Base-by-base conservation (phyloP, 306 rosid genomes). In the Hippophae tibetana region DNA sequence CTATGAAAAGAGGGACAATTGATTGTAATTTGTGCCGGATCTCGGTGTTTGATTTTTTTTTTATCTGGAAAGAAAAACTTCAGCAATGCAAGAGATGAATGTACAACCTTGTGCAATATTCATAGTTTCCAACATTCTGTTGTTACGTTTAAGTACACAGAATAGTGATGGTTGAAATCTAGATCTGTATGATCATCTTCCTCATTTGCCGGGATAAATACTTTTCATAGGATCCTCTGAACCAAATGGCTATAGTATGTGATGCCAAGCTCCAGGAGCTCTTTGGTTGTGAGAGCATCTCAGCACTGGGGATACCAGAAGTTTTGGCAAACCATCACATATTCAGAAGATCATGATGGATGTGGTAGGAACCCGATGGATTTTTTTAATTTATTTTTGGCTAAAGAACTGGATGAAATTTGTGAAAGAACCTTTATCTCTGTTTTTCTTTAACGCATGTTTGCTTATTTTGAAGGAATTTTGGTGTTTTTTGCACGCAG, bases 261-360 rank as follows among this genome's bases (percentile, higher is more conserved):
- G 94, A 88, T 69, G 74, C 81, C 60, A 88, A 82, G 80, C 87
- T 84, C 66, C 89, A 73, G 61, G 94, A 84, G 74, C 73, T 88
- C 60, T 85, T 88, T 52, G 89, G 96, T 74, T 82, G 87, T 67
- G 86, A 74, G 60, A 88, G 87, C 76, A 88, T 88, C 66, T 71
- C 85, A 44, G 86, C 94, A 10, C 62, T 80, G 71, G 89, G 89
- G 68, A 85, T 88, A 62, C 86, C 86, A 7, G 89, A 85, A 72
- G 86, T 82, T 55, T 75, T 88, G 78, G 74, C 76, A 38, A 81
- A 84, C 53, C 84, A 73, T 70, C 96, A 88, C 74, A 79, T 88
- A 66, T 68, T 68, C 80, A 77, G 90, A 66, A 81, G 83, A 77
- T 73, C 88, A 65, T 83, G 81, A 77, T 70, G 14, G 80, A 72